Base-by-base conservation (phyloP, 192 early-diverging fungal species). In the Dissophora globulifera region DNA sequence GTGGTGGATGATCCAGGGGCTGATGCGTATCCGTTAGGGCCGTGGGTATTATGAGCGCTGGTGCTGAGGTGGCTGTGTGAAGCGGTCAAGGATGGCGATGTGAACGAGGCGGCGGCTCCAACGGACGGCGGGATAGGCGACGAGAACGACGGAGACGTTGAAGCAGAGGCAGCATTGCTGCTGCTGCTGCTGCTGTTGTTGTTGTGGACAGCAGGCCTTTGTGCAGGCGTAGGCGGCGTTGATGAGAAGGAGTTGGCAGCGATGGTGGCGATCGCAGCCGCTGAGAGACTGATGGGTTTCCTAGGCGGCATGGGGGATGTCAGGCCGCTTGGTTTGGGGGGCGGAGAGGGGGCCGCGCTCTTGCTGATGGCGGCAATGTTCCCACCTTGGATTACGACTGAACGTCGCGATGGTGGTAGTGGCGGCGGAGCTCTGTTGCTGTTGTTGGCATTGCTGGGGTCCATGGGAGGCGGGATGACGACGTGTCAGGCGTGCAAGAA, bases 391-490 rank as follows among this genome's bases (percentile, higher is more conserved):
- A 67, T 62, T 50, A 62, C 33, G 41, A 42, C 67, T 12, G 72
- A 49, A 41, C 72, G 63, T 49, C 72, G 72, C 4, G 72, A 61
- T 25, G 72, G 71, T 15, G 71, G 71, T 26, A 75, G 25, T 0
- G 71, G 72, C 15, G 72, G 72, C 38, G 72, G 72, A 33, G 72
- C 42, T 1, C 62, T 50, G 29, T 30, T 52, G 43, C 20, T 31
- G 59, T 23, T 32, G 35, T 0, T 25, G 50, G 38, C 20, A 50
- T n/a, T 16, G 29, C 41, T 58, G 54, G 30, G 13, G 54, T 58
- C 54, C 54, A 50, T 55, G 43, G 58, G 8, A 7, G 25, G 17
- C 26, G 40, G 52, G 6, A 42, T 33, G 45, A 20, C 51, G 26
- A 42, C 20, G 63, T 41, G 26, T 33, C 26, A 27, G 13, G 50